phyloP scores from a whole-genome alignment of 2,329 filamentous ascomycete species.

The Leptographium flavum region DNA sequence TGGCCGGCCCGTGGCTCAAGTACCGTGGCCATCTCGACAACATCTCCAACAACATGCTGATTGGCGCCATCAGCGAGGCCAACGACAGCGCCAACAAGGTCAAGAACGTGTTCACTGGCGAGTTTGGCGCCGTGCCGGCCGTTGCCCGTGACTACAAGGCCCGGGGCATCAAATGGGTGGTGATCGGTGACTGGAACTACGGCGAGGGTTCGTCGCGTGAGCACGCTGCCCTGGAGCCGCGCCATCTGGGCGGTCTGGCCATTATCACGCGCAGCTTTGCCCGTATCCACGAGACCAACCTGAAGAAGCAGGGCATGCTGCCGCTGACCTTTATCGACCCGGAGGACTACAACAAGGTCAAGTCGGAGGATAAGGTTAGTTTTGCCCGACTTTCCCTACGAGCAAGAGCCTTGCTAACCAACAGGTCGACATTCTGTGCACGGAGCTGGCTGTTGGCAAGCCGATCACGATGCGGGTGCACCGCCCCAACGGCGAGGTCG shows the following conservation, averaged over 20 bases:
- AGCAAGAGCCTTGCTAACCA: constrained; percentile 4
- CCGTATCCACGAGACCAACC: constrained; percentile 99
- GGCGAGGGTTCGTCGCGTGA: constrained; percentile 95
- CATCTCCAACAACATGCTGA: constrained; percentile 99
- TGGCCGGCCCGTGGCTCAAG: constrained; percentile 95
- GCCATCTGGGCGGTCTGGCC: constrained; percentile 90
- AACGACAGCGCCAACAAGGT: constrained; percentile 98
- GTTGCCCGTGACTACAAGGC: constrained; percentile 98
- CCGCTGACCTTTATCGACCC: constrained; percentile 90
- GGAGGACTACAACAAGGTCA: constrained; percentile 95
- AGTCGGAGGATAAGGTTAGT: constrained; percentile 67
- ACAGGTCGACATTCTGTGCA: constrained; percentile 69
- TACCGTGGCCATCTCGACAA: constrained; percentile 98
- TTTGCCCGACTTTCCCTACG: no score
- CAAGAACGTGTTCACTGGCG: constrained; percentile 74
- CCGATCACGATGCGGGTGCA: constrained; percentile 85
- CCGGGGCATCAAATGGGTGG: constrained; percentile 92
- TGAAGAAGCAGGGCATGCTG: constrained; percentile 99
- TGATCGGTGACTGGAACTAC: constrained; percentile 99
- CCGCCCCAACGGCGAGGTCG: constrained; percentile 70
- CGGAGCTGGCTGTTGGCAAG: constrained; percentile 82
- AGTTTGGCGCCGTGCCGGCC: constrained; percentile 78
- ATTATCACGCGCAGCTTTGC: constrained; percentile 94
- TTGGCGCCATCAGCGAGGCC: constrained; percentile 88
- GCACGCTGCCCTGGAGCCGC: constrained; percentile 93